Evolutionary conservation across 495 filamentous ascomycete genomes (phyloP).

Genomic region (Annulohypoxylon stygium): DNA sequence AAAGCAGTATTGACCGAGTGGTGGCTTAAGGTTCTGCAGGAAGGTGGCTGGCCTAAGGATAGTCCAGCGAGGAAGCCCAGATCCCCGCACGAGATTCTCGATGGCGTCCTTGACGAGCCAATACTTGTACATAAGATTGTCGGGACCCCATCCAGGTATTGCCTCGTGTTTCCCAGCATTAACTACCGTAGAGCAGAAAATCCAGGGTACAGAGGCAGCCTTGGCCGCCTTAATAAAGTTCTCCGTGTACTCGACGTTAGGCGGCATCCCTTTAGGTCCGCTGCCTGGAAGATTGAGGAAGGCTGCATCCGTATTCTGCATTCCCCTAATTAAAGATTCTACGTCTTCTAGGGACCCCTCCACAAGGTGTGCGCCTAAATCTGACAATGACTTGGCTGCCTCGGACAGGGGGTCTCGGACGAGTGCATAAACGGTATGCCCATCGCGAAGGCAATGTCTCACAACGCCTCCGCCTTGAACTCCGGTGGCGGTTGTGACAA

Average conservation of each 20-base stretch:
- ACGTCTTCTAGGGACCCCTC: background rate
- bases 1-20: background rate
- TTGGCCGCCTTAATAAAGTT: slow-evolving; percentile 5
- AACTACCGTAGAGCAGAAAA: background rate
- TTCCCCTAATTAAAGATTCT: background rate
- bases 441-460: background rate
- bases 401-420: background rate
- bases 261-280: background rate
- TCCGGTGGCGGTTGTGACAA: slow-evolving; percentile 11
- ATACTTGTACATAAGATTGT: slow-evolving; percentile 9
- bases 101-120: slow-evolving; percentile 9
- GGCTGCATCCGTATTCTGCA: background rate
- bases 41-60: background rate
- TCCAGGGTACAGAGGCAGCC: background rate
- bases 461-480: slow-evolving; percentile 8
- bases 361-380: slow-evolving; percentile 5
- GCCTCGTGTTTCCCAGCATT: background rate
- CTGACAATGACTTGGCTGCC: slow-evolving; percentile 8
- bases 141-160: background rate
- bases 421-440: slow-evolving; percentile 2
- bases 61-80: slow-evolving; percentile 2
- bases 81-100: slow-evolving; percentile 12
- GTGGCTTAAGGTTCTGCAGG: slow-evolving; percentile 5
- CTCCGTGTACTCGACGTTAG: background rate
- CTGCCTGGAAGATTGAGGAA: slow-evolving; percentile 5